Evolutionary conservation across 129 eudicot genomes (phyloP).

Genomic region (sunflower (Helianthus annuus)): HanXRQr2.0-SUNRISE NC_035437.2:102823130-102823629

Average conservation of each 20-base stretch:
- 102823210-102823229: constrained; percentile 64
- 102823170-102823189: constrained; percentile 87
- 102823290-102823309: too few relatives aligned
- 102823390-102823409: constrained; percentile 73
- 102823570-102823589: constrained; percentile 93
- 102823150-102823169: constrained; percentile 84
- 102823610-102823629: constrained; percentile 40
- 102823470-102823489: constrained; percentile 51
- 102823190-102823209: constrained; percentile 76
- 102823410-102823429: constrained; percentile 88
- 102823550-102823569: constrained; percentile 99
- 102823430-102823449: constrained; percentile 89
- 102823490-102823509: constrained; percentile 75
- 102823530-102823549: constrained; percentile 72
- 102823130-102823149: constrained; percentile 87
- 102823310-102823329: too few relatives aligned
- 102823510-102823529: constrained; percentile 71
- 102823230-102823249: constrained; percentile 41
- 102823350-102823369: not conserved
- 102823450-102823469: constrained; percentile 87
- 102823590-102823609: constrained; percentile 76
- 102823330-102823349: too few relatives aligned
- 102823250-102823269: constrained; percentile 25
- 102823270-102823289: constrained; percentile 7
- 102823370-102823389: constrained; percentile 53